phyloP scores from a whole-genome alignment of 2,329 filamentous ascomycete genomes.

The Colletotrichum musicola region DNA sequence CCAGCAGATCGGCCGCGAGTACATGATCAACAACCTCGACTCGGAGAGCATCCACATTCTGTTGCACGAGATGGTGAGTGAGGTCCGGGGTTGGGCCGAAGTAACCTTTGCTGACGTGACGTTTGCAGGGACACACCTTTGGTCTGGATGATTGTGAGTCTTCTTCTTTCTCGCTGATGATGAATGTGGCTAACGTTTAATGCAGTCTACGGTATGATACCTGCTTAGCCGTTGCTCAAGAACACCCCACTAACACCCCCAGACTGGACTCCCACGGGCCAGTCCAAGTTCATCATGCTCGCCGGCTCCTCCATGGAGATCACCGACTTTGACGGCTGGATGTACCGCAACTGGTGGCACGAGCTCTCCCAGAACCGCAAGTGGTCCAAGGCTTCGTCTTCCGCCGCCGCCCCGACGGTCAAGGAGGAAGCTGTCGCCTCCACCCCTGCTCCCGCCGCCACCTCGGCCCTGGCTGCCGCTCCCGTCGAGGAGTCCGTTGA shows the following conservation, averaged over 20 bases:
- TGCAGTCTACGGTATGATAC: slow-evolving; percentile 8
- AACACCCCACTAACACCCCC: slow-evolving; percentile 39
- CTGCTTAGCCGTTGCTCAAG: slow-evolving; percentile 30
- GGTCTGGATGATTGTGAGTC: slow-evolving; percentile 51
- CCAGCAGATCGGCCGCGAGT: slow-evolving; percentile 57
- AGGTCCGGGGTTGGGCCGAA: not conserved
- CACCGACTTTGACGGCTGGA: slow-evolving; percentile 63
- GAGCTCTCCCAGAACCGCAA: slow-evolving; percentile 46
- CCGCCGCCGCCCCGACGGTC: not conserved
- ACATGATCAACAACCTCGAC: slow-evolving; percentile 54
- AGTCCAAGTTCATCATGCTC: slow-evolving; percentile 58
- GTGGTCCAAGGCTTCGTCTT: slow-evolving; percentile 39
- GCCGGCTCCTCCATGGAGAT: slow-evolving; percentile 56
- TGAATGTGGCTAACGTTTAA: not conserved
- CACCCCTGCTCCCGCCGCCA: not conserved
- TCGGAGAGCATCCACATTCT: slow-evolving; percentile 57
- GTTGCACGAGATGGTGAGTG: slow-evolving; percentile 55
- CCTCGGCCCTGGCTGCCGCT: not conserved
- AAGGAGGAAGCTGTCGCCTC: slow-evolving; percentile 8
- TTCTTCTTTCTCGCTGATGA: not conserved
- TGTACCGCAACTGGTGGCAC: slow-evolving; percentile 61
- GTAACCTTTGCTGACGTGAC: not conserved
- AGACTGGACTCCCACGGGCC: slow-evolving; percentile 58
- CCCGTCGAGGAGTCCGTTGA: not conserved
- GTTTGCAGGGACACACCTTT: slow-evolving; percentile 52